These are phyloP conservation scores for Yamadazyma tumulicola DNA, from an alignment of 805 yeast species.

Conservation along the genomic window DNA sequence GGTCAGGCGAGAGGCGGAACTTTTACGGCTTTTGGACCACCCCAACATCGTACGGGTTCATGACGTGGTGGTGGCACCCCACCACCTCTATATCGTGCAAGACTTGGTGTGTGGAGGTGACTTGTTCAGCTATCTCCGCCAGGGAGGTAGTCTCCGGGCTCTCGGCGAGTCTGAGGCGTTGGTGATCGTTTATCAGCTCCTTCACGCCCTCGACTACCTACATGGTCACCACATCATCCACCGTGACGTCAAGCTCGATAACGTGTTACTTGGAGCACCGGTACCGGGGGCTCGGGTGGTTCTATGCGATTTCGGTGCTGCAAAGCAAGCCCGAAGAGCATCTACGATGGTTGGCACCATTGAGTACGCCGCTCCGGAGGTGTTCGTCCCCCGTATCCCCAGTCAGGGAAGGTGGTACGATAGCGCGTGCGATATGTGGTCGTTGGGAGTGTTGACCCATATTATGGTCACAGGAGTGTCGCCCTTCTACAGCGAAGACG, in stretches of 20 bases:
- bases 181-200: constrained; percentile 52
- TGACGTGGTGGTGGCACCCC: constrained; percentile 24
- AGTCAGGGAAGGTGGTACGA: constrained; percentile 30
- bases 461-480: constrained; percentile 62
- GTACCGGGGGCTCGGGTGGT: constrained; percentile 50
- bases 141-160: constrained; percentile 35
- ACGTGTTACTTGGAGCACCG: constrained; percentile 54
- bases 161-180: constrained; percentile 54
- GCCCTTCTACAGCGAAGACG: constrained; percentile 53
- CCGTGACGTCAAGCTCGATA: constrained; percentile 64
- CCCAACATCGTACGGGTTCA: constrained; percentile 49
- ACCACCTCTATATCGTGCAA: constrained; percentile 43
- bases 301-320: constrained; percentile 67
- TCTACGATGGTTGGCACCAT: constrained; percentile 59
- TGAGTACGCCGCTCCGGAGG: constrained; percentile 73
- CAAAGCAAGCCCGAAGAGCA: constrained; percentile 36
- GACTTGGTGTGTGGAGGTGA: constrained; percentile 57
- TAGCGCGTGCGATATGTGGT: constrained; percentile 65
- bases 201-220: constrained; percentile 53
- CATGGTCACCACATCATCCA: constrained; percentile 57
- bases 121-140: constrained; percentile 50
- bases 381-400: constrained; percentile 22
- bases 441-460: constrained; percentile 58
- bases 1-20: constrained; percentile 36
- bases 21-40: constrained; percentile 39